Evolutionary conservation across 768 basidiomycete species (phyloP).

Genomic region (Kwoniella dendrophila): DNA sequence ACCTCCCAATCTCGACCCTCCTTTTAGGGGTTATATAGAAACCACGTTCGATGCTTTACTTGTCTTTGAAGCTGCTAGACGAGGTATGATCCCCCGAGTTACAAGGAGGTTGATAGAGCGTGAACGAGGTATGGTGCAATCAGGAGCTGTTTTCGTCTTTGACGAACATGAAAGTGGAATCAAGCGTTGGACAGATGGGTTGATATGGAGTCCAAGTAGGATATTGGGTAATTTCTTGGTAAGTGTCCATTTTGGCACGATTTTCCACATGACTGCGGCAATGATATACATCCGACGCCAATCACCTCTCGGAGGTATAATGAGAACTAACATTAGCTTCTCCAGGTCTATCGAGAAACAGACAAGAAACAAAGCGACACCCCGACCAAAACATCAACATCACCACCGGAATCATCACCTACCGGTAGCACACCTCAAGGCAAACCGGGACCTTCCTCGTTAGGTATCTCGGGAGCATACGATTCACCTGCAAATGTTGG

Average conservation of each 20-base stretch:
- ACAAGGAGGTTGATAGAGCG: conserved; percentile 88
- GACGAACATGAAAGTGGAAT: conserved; percentile 97
- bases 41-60: conserved; percentile 94
- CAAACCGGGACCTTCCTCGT: not conserved
- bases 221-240: conserved; percentile 94
- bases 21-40: conserved; percentile 93
- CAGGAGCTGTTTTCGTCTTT: conserved; percentile 93
- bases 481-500: not conserved
- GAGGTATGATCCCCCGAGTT: conserved; percentile 86
- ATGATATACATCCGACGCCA: not conserved
- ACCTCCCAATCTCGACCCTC: conserved; percentile 64
- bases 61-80: conserved; percentile 88
- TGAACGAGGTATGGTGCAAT: conserved; percentile 88
- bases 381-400: conserved; percentile 24
- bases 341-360: conserved; percentile 86
- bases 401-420: conserved; percentile 20
- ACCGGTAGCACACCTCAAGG: not conserved
- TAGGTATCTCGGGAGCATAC: conserved; percentile 21
- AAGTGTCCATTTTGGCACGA: conserved; percentile 43
- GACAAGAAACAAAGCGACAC: conserved; percentile 62
- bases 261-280: not conserved
- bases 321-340: not conserved
- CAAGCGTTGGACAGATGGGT: conserved; percentile 96
- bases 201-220: conserved; percentile 89
- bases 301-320: not conserved